Base-by-base conservation (phyloP, 78 protist species). In the Andalucia godoyi region DNA sequence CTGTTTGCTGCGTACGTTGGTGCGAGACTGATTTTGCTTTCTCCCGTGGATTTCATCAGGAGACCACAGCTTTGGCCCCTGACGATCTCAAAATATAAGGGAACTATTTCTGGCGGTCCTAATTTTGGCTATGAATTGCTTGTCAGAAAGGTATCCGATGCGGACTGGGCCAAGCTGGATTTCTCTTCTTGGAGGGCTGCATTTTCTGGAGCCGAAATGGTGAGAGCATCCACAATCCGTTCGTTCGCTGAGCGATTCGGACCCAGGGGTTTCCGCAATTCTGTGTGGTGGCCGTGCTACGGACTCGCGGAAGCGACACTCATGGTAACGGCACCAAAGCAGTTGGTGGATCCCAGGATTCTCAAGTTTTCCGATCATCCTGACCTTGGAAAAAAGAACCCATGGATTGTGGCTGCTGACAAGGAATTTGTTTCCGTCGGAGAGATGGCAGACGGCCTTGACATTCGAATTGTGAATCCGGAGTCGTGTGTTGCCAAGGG, bases 141-240 rank as follows among this genome's bases (percentile, higher is more conserved):
- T 9, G 59, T 63, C 29, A 5, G 59, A 18, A 60, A 66, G 32
- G 12, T 12, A 23, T 23, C 62, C 23, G n/a, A 60, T 15, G 76
- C 7, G 36, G 51, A 67, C 18, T 12, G 6, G 25, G 50, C 12
- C 15, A 17, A 10, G 25, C 18, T 25, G 34, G 76, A 71, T 27
- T 27, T 71, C 27, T 71, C 76, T 17, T 40, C 43, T 25, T 39
- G 7, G 42, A 67, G n/a, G 38, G 9, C 70, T 18, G 46, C 54
- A 25, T 68, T 71, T 27, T 59, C 57, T 15, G 71, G 71, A 40
- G 76, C 76, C 12, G 76, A 71, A 27, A 74, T 76, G n/a, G 66
- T 71, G 34, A 5, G 53, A 4, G 18, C 57, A n/a, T 10, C 73
- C 30, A 71, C 76, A 10, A 29, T 68, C 38, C 18, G 9, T 21